Evolutionary conservation across 371 early-diverging fungal genomes (phyloP).

Genomic region (Mortierella sp.): DNA sequence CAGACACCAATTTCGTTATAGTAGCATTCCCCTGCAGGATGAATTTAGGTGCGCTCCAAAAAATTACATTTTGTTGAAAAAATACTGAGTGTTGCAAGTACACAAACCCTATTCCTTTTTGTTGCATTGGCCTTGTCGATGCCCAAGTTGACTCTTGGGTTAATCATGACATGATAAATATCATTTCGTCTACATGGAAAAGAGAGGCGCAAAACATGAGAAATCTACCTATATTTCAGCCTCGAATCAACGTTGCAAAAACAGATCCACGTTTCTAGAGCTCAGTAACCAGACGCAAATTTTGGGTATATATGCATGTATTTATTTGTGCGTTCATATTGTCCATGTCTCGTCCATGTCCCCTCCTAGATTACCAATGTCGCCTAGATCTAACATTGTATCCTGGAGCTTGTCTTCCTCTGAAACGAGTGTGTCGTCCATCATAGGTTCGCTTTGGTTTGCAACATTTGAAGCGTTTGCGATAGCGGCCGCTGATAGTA

Average conservation of each 20-base stretch:
- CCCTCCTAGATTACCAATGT: slow-evolving; percentile 36
- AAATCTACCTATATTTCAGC: no score
- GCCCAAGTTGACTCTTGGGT: no score
- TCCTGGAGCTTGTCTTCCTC: slow-evolving; percentile 31
- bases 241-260: no score
- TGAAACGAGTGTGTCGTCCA: slow-evolving; percentile 17
- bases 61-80: no score
- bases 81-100: no score
- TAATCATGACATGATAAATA: no score
- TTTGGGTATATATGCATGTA: not conserved
- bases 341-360: slow-evolving; percentile 30
- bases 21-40: not conserved
- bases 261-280: no score
- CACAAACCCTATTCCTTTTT: no score
- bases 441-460: not conserved
- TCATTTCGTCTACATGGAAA: no score
- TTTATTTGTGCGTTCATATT: not conserved
- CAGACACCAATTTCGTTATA: not conserved
- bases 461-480: slow-evolving; percentile 1
- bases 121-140: no score
- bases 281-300: no score
- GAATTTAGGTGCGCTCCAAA: not conserved
- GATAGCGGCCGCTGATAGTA: not conserved
- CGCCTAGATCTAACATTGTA: slow-evolving; percentile 35
- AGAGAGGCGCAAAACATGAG: no score